Conservation (phyloP, 148 eudicot species). For the Amaranthus palmeri region DNA sequence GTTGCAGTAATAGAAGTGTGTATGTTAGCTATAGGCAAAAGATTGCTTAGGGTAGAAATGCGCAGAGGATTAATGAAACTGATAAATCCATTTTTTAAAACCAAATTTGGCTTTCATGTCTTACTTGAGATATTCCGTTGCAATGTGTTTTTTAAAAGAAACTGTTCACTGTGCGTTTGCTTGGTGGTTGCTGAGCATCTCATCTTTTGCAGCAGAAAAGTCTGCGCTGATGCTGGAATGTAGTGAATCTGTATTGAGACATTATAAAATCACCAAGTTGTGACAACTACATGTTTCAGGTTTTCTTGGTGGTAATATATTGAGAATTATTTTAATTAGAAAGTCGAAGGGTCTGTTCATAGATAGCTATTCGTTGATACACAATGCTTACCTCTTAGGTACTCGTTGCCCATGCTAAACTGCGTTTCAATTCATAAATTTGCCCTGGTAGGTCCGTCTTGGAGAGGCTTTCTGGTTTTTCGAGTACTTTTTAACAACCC, state of each 20-base stretch:
- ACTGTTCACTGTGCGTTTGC: background rate
- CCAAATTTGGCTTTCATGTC: background rate
- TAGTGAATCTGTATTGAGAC: background rate
- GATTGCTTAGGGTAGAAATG: background rate
- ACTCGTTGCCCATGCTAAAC: background rate
- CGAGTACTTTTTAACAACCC: background rate
- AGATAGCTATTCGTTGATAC: background rate
- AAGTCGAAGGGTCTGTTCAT: too few species aligned
- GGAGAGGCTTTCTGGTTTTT: background rate
- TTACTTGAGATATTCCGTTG: background rate
- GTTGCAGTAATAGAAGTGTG: too few species aligned
- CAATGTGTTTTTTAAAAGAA: background rate
- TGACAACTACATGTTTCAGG: background rate
- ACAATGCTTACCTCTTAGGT: background rate
- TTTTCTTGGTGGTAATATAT: background rate
- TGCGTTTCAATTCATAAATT: background rate
- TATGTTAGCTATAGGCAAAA: too few species aligned
- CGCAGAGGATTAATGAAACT: background rate
- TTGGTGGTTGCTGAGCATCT: background rate
- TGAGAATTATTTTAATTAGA: too few species aligned
- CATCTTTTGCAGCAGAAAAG: background rate
- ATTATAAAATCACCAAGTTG: background rate
- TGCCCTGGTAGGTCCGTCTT: background rate
- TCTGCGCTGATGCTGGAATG: background rate
- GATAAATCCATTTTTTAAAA: background rate